These are phyloP conservation scores for Hemileccinum impolitum DNA, from an alignment of 768 basidiomycete genomes.

Conservation along the genomic window DNA sequence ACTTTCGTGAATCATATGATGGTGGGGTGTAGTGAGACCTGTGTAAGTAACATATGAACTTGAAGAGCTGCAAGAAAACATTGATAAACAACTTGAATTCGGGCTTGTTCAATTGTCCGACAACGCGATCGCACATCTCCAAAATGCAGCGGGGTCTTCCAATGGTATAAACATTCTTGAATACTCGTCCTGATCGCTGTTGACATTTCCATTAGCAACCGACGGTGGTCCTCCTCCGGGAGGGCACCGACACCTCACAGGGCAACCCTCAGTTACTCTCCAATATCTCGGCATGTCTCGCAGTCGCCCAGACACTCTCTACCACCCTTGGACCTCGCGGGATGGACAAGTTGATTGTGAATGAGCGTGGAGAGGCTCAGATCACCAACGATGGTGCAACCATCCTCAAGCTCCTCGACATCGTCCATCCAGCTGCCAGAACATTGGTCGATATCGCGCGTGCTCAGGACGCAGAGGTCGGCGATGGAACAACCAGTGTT, in stretches of 20 bases:
- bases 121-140: constrained; percentile 10
- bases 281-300: constrained; percentile 95
- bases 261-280: constrained; percentile 89
- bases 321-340: constrained; percentile 97
- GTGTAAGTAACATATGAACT: too few species aligned
- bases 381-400: constrained; percentile 99
- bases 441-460: constrained; percentile 98
- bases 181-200: constrained; percentile 9
- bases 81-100: constrained; percentile 17
- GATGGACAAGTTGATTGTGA: constrained; percentile 98
- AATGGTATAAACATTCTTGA: constrained; percentile 50
- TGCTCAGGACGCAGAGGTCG: constrained; percentile 97
- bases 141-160: constrained; percentile 85
- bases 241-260: constrained; percentile 95
- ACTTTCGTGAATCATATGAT: too few species aligned
- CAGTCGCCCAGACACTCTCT: constrained; percentile 86
- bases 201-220: constrained; percentile 67
- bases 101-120: background rate
- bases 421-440: constrained; percentile 95
- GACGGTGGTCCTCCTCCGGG: constrained; percentile 91
- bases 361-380: constrained; percentile 90
- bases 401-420: constrained; percentile 94
- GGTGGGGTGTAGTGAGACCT: background rate
- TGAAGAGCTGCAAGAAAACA: too few species aligned
- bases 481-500: constrained; percentile 97